Evolutionary conservation across 2,329 filamentous ascomycete species (phyloP), one percentile per base, ranked within the genome.

Genomic region (Sclerotinia borealis): DNA sequence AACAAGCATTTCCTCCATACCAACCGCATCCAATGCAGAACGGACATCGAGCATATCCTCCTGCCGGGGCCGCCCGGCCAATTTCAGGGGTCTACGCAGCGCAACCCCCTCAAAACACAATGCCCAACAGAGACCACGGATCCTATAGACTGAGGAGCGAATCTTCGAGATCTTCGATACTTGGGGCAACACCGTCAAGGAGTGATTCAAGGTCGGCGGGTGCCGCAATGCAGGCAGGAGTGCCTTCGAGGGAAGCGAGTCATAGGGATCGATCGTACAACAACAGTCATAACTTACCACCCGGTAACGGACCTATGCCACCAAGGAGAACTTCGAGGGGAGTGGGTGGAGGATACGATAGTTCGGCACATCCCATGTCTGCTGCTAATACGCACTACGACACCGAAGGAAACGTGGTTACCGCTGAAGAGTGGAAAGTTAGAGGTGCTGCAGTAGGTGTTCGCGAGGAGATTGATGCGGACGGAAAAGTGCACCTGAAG

Each of bases 361-460:
- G 61, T 29, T 50, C 52, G 47, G 58, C 54, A 45, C 63, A 67
- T 68, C 68, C 66, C 47, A 68, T 59, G 45, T 75, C 69, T 60
- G 74, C 69, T 6, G 60, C 72, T 17, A 64, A 75, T 9, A 73
- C 77, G 4, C 77, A 82, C 8, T 86, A 87, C 72, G 78, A 77
- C 31, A 69, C 81, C 45, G 85, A 88, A 68, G 83, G 82, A 59
- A 83, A 83, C 0, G 81, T 80, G 67, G 78, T 80, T 41, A 70
- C 88, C 72, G 93, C 87, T 70, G 93, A 97, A 71, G 93, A 98
- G 67, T 98, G 95, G 95, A 91, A 96, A 77, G 93, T 99, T 48
- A 87, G 89, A 65, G 95, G 95, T 49, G 93, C 95, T n/a, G 92
- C 93, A 1, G 86, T 96, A 34, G 87, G 88, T 22, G 83, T 93